Evolutionary conservation across 768 basidiomycete genomes (phyloP).

Genomic region (Cantharellus cinnabarinus): DNA sequence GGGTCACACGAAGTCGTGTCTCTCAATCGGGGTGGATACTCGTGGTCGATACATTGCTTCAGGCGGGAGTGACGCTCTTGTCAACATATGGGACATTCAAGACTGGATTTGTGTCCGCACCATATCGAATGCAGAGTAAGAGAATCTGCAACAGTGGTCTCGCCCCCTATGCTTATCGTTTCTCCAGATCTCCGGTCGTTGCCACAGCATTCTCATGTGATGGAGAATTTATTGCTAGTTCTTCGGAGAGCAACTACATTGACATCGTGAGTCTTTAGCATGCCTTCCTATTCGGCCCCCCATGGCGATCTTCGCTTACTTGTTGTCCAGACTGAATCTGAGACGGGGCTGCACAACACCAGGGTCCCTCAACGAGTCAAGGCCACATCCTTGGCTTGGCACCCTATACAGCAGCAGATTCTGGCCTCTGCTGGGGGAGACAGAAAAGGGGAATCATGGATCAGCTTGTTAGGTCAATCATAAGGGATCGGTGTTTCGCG

Average conservation of each 20-base stretch:
- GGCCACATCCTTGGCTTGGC: background rate
- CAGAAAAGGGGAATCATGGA: background rate
- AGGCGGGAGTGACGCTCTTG: background rate
- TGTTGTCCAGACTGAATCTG: background rate
- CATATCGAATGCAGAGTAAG: background rate
- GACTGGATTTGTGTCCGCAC: constrained; percentile 1
- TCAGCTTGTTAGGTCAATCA: background rate
- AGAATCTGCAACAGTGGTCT: background rate
- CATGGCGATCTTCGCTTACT: background rate
- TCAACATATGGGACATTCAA: background rate
- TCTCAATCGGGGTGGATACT: background rate
- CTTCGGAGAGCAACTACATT: background rate
- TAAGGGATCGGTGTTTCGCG: background rate
- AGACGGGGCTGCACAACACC: background rate
- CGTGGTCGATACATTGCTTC: constrained; percentile 1
- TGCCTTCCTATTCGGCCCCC: background rate
- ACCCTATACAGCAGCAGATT: background rate
- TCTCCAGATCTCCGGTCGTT: background rate
- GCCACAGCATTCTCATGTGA: background rate
- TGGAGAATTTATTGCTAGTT: background rate
- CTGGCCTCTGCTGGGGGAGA: background rate
- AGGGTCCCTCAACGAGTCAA: background rate
- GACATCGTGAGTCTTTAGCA: background rate
- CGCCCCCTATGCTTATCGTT: background rate
- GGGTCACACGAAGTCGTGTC: background rate